phyloP scores from a whole-genome alignment of 176 grass and related monocot species.

The Phragmites australis region DNA sequence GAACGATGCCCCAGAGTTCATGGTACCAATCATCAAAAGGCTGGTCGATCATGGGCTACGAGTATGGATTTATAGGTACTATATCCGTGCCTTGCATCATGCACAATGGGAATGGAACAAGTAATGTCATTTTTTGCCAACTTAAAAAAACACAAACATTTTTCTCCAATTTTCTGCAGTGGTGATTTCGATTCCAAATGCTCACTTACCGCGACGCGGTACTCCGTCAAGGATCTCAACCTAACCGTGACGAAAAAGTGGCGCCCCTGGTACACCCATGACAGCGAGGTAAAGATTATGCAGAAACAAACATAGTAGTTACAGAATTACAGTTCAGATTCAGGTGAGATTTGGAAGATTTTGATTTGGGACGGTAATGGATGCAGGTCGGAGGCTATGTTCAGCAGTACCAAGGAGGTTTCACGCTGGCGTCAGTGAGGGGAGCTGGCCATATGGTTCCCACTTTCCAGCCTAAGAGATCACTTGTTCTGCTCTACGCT shows the following conservation, averaged over 20 bases:
- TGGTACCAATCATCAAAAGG: slow-evolving; percentile 37
- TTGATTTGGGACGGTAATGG: not conserved
- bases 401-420: slow-evolving; percentile 32
- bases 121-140: not conserved
- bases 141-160: not conserved
- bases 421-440: slow-evolving; percentile 45
- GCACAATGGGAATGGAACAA: not conserved
- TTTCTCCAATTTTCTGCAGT: not conserved
- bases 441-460: slow-evolving; percentile 47
- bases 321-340: not conserved
- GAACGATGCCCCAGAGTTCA: not conserved
- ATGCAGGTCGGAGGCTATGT: slow-evolving; percentile 49
- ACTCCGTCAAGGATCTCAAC: slow-evolving; percentile 38
- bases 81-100: not conserved
- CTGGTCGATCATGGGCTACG: slow-evolving; percentile 19
- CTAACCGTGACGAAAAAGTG: slow-evolving; percentile 29
- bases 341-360: not conserved
- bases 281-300: slow-evolving; percentile 20
- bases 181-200: slow-evolving; percentile 50
- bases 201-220: slow-evolving; percentile 36
- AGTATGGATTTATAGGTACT: slow-evolving; percentile 51
- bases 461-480: slow-evolving; percentile 42
- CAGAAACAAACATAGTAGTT: not conserved
- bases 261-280: slow-evolving; percentile 52
- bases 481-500: slow-evolving; percentile 34